A percentile compares a stretch with the other conserved stretches of the same genome.
Evolutionary conservation across 495 filamentous ascomycete genomes (phyloP).

Genomic region (Xylaria venustula): DNA sequence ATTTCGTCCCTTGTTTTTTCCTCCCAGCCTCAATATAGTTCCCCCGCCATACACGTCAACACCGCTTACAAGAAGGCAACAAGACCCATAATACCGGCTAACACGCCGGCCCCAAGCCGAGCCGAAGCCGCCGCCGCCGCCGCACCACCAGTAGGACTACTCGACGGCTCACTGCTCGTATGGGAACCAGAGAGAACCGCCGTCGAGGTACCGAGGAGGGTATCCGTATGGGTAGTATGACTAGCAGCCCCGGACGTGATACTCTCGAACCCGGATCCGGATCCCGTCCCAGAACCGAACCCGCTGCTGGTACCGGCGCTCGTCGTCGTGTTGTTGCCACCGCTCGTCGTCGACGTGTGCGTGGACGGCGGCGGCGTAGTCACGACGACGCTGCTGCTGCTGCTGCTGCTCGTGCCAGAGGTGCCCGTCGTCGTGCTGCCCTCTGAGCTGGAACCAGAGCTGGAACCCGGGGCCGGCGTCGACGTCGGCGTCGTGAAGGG

Average conservation of each 20-base stretch:
- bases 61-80: constrained; percentile 22
- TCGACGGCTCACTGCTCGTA: constrained; percentile 2
- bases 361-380: constrained; percentile 1
- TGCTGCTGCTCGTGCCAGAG: not conserved
- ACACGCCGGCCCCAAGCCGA: constrained; percentile 20
- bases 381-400: not conserved
- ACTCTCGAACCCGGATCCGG: not conserved
- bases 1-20: not conserved
- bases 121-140: constrained; percentile 23
- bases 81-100: constrained; percentile 24
- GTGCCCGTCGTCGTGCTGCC: not conserved
- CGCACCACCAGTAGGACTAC: constrained; percentile 14
- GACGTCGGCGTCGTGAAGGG: not conserved
- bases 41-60: not conserved
- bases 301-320: not conserved
- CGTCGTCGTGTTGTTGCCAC: not conserved
- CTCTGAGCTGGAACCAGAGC: not conserved
- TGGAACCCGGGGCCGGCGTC: not conserved
- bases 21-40: not conserved
- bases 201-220: not conserved
- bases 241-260: not conserved
- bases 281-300: not conserved
- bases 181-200: constrained; percentile 8
- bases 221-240: constrained; percentile 9
- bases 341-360: not conserved